Evolutionary conservation across 2,329 filamentous ascomycete species (phyloP).

Genomic region (Aspergillus vadensis): DNA sequence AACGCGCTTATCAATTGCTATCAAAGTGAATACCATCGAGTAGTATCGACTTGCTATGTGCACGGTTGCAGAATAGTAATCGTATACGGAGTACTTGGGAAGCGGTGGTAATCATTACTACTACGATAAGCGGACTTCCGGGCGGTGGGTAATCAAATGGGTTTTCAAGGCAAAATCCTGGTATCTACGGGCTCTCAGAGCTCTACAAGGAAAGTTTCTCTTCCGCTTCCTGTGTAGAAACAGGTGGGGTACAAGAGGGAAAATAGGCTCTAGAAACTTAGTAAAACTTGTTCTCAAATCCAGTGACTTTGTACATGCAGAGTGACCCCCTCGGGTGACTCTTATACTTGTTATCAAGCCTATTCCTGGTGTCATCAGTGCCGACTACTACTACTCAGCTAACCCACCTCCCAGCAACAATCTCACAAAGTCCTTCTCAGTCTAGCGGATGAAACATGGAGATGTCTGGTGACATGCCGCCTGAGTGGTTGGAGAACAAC

Average conservation of each 20-base stretch:
- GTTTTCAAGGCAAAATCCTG: background rate
- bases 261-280: too few species aligned
- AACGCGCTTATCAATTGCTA: too few species aligned
- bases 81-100: background rate
- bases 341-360: background rate
- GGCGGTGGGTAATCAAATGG: background rate
- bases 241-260: too few species aligned
- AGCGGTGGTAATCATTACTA: background rate
- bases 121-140: background rate
- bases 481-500: slow-evolving; percentile 17
- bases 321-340: background rate
- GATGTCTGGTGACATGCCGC: background rate
- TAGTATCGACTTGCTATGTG: too few species aligned
- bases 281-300: too few species aligned
- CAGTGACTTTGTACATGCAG: background rate
- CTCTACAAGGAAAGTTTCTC: background rate
- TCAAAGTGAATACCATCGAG: too few species aligned
- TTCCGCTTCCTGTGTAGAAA: background rate
- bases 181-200: background rate
- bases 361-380: background rate
- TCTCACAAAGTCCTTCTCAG: background rate
- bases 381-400: background rate
- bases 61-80: background rate
- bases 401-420: background rate
- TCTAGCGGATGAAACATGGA: background rate